Evolutionary conservation across 768 basidiomycete species (phyloP).

Genomic region (Pisolithus sp.): DNA sequence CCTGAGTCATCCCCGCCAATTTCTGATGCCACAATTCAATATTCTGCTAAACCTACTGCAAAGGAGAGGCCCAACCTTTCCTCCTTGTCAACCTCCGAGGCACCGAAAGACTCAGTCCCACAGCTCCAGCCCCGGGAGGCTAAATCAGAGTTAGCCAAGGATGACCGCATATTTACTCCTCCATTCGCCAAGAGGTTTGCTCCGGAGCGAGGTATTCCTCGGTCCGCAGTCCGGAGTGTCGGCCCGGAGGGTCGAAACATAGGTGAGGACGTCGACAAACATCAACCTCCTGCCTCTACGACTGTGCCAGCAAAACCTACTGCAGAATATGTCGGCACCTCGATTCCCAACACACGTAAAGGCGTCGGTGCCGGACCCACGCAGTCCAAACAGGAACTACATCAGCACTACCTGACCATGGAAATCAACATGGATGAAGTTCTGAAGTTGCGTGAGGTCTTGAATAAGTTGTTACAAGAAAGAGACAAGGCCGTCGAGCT

Average conservation of each 20-base stretch:
- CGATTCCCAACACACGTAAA: slow-evolving; percentile 90
- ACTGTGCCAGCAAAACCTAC: slow-evolving; percentile 23
- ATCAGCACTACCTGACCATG: slow-evolving; percentile 94
- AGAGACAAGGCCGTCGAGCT: slow-evolving; percentile 81
- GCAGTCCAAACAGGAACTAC: slow-evolving; percentile 88
- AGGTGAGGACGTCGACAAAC: slow-evolving; percentile 91
- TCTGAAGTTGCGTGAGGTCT: slow-evolving; percentile 87
- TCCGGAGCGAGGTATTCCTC: slow-evolving; percentile 88
- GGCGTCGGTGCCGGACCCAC: slow-evolving; percentile 84
- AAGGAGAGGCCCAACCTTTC: slow-evolving; percentile 35
- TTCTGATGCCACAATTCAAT: too few relatives aligned
- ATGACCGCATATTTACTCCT: slow-evolving; percentile 87
- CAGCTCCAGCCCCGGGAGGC: slow-evolving; percentile 32
- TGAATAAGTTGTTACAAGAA: slow-evolving; percentile 82
- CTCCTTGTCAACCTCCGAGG: slow-evolving; percentile 30
- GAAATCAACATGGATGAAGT: slow-evolving; percentile 97
- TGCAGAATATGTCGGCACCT: slow-evolving; percentile 64
- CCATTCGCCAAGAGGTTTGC: slow-evolving; percentile 98
- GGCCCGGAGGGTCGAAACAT: slow-evolving; percentile 93
- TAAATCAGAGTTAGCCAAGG: slow-evolving; percentile 52
- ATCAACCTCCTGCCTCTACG: slow-evolving; percentile 49
- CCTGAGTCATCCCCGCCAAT: too few relatives aligned
- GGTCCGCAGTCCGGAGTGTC: slow-evolving; percentile 82
- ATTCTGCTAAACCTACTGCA: slow-evolving; percentile 17
- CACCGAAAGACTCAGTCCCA: slow-evolving; percentile 31